phyloP scores from a whole-genome alignment of 139 green algal species.

The Chlamydomonas eustigma region DNA sequence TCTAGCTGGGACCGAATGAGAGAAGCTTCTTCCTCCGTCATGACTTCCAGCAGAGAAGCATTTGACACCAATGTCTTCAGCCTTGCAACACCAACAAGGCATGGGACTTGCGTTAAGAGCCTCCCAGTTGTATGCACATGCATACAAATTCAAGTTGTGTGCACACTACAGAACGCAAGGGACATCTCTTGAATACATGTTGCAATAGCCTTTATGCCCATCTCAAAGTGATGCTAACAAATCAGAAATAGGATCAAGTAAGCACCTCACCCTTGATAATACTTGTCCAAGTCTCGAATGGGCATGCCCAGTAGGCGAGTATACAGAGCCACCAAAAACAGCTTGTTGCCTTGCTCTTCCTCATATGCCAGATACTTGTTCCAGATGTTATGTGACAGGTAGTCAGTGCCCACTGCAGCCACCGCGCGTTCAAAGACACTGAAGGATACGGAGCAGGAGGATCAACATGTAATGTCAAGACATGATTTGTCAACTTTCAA shows the following conservation, averaged over 20 bases:
- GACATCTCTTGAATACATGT: too few relatives aligned
- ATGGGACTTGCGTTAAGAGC: too few relatives aligned
- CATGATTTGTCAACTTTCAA: too few relatives aligned
- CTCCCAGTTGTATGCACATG: too few relatives aligned
- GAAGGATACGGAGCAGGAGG: slow-evolving; percentile 16
- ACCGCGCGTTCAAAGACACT: slow-evolving; percentile 74
- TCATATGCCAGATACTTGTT: slow-evolving; percentile 75
- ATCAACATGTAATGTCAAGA: too few relatives aligned
- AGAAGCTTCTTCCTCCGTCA: slow-evolving; percentile 29
- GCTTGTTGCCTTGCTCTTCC: slow-evolving; percentile 20
- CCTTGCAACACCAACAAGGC: too few relatives aligned
- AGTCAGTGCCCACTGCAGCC: slow-evolving; percentile 60
- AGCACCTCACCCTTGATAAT: slow-evolving; percentile 31
- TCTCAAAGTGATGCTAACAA: neutral
- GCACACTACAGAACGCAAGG: too few relatives aligned
- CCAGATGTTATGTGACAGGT: slow-evolving; percentile 63
- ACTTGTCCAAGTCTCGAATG: slow-evolving; percentile 61
- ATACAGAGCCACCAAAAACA: slow-evolving; percentile 55
- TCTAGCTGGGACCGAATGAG: slow-evolving; percentile 11
- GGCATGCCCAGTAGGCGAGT: slow-evolving; percentile 53
- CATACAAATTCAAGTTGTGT: too few relatives aligned
- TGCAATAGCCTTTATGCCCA: neutral
- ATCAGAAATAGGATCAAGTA: neutral
- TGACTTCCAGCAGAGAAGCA: slow-evolving; percentile 17
- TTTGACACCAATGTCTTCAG: slow-evolving; percentile 13